These are phyloP conservation scores for Capronia americana DNA, from an alignment of 2,329 filamentous ascomycete species.

Conservation along the genomic window DNA sequence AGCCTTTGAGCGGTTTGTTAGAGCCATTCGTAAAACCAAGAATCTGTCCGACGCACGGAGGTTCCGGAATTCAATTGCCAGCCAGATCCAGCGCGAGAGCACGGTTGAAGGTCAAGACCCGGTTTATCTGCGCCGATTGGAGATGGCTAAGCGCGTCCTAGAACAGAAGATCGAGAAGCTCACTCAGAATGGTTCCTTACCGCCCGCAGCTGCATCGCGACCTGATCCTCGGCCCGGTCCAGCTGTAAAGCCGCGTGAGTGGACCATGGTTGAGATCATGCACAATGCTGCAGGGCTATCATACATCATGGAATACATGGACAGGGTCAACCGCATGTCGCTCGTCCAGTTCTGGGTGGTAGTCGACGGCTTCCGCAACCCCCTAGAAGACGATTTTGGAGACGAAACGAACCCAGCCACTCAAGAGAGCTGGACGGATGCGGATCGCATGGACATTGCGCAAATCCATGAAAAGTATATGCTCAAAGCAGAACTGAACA, in stretches of 20 bases:
- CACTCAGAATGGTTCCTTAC: slow-evolving; percentile 64
- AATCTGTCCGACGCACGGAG: slow-evolving; percentile 91
- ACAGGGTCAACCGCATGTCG: slow-evolving; percentile 82
- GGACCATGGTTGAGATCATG: slow-evolving; percentile 81
- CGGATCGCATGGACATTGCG: slow-evolving; percentile 84
- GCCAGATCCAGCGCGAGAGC: slow-evolving; percentile 85
- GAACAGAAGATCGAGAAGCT: slow-evolving; percentile 88
- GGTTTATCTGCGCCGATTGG: slow-evolving; percentile 84
- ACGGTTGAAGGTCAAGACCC: slow-evolving; percentile 79
- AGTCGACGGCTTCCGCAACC: slow-evolving; percentile 93
- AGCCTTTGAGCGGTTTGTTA: slow-evolving; percentile 92
- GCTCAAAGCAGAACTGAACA: slow-evolving; percentile 78
- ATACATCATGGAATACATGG: slow-evolving; percentile 99
- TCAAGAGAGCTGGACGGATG: slow-evolving; percentile 71
- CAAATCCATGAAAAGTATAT: slow-evolving; percentile 93
- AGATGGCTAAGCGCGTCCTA: slow-evolving; percentile 86
- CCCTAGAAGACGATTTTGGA: slow-evolving; percentile 82
- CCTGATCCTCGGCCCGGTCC: slow-evolving; percentile 45
- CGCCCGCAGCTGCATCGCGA: slow-evolving; percentile 38
- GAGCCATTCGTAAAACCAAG: slow-evolving; percentile 83
- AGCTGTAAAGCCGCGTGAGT: slow-evolving; percentile 69
- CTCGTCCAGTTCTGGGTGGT: slow-evolving; percentile 98
- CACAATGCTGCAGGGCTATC: slow-evolving; percentile 89
- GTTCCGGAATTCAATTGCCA: slow-evolving; percentile 89
- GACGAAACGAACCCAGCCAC: slow-evolving; percentile 56